A percentile compares a stretch with the other conserved stretches of the same genome.
Evolutionary conservation across 2,329 filamentous ascomycete species (phyloP).

Genomic region (Blastomyces parvus): DNA sequence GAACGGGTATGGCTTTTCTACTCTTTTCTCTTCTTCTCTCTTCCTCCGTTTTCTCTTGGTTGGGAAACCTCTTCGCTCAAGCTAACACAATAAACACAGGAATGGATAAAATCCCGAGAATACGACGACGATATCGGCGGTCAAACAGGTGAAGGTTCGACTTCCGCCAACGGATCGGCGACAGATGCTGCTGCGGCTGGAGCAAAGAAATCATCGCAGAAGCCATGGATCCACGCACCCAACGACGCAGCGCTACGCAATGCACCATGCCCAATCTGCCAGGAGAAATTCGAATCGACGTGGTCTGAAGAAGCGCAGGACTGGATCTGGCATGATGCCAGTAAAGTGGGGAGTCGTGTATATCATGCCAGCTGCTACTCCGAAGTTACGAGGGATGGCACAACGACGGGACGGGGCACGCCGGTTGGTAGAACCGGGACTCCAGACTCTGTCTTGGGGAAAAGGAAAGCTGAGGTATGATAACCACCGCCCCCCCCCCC

Average conservation of each 20-base stretch:
- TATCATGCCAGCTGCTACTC: slow-evolving; percentile 86
- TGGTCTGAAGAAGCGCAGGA: slow-evolving; percentile 92
- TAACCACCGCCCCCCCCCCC: not conserved
- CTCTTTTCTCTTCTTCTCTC: not conserved
- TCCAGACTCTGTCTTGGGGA: slow-evolving; percentile 59
- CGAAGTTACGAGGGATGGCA: slow-evolving; percentile 62
- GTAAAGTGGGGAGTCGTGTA: slow-evolving; percentile 65
- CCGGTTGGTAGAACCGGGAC: slow-evolving; percentile 33
- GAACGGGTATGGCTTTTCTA: slow-evolving; percentile 52
- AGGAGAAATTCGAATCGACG: slow-evolving; percentile 85
- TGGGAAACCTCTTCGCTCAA: slow-evolving; percentile 4
- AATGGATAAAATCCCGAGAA: slow-evolving; percentile 84
- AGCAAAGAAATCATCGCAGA: slow-evolving; percentile 48
- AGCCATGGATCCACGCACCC: slow-evolving; percentile 72
- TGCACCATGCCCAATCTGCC: slow-evolving; percentile 82
- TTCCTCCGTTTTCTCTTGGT: slow-evolving; percentile 1
- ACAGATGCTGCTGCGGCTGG: slow-evolving; percentile 31
- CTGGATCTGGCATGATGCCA: slow-evolving; percentile 91
- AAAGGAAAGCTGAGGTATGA: slow-evolving; percentile 61
- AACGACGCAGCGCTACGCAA: slow-evolving; percentile 66
- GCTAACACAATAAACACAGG: slow-evolving; percentile 40
- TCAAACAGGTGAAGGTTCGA: slow-evolving; percentile 33
- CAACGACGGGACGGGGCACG: slow-evolving; percentile 21
- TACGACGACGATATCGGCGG: slow-evolving; percentile 55
- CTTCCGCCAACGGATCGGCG: slow-evolving; percentile 33